Base-by-base conservation (phyloP, 225 moss, liverwort and hornwort genomes). In the Thuidium tamariscinum region DNA sequence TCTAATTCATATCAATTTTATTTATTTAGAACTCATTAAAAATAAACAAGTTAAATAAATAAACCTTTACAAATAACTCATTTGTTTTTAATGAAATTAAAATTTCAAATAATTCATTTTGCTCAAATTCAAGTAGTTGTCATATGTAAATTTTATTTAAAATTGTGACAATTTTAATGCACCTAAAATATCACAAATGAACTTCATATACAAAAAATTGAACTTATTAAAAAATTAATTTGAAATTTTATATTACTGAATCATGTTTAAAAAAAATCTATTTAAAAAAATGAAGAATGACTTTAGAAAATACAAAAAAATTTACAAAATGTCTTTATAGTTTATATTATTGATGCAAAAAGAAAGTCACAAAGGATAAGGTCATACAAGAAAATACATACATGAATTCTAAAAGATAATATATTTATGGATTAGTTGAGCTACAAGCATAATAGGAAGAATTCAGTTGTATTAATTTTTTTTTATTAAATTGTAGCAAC, bases 351-450 rank as follows among this genome's bases (percentile, higher is more conserved):
- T 25, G 17, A 26, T 59, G 4, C 25, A 25, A 23, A 73, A 5
- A 5, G 0, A n/a, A 73, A 6, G n/a, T 22, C 5, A 21, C 5
- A 57, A 4, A 71, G 0, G 7, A 0, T 34, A 83, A 25, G 0
- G 3, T 59, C 5, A 51, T 66, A 27, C 19, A 25, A 2, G 1
- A 59, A 71, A 15, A 32, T 3, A 56, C 2, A 32, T 17, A 34
- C 0, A 25, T 17, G 0, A 8, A 44, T 44, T 32, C 42, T 8
- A 48, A 0, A 44, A 9, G 8, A 42, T 71, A 57, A 10, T 30
- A 5, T 0, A 0, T 55, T 56, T 7, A 39, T 56, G 0, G 1
- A 25, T 7, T 30, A 42, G 26, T 66, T 25, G 20, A 34, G 0
- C 17, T 39, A 4, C 27, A 77, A 39, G n/a, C n/a, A n/a, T n/a